Conservation (phyloP, 768 basidiomycete genomes). For the Termitomyces sp. region DNA sequence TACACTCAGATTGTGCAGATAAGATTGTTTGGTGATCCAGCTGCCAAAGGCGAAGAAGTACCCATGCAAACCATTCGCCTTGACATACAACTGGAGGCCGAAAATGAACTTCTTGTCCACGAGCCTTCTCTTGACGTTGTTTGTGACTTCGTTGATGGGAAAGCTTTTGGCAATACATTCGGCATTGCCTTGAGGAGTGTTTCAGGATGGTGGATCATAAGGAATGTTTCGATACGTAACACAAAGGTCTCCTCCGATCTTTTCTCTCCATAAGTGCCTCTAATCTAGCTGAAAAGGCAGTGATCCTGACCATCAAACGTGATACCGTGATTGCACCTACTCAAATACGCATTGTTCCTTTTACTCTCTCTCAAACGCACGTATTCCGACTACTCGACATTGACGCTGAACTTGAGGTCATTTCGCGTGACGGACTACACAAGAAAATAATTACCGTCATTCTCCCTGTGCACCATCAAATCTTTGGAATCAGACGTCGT, state of each 20-base stretch:
- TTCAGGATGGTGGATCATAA: conserved; percentile 52
- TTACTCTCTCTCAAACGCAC: conserved; percentile 37
- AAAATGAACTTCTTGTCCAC: conserved; percentile 25
- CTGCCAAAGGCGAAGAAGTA: conserved; percentile 25
- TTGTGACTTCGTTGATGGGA: conserved; percentile 70
- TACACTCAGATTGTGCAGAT: conserved; percentile 39
- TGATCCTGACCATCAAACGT: conserved; percentile 22
- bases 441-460: conserved; percentile 24
- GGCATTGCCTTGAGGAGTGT: conserved; percentile 58
- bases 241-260: conserved; percentile 8
- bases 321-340: conserved; percentile 45
- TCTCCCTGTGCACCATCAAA: conserved; percentile 41
- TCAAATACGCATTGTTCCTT: conserved; percentile 57
- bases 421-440: conserved; percentile 17
- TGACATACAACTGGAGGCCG: conserved; percentile 34
- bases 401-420: conserved; percentile 33
- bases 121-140: conserved; percentile 48
- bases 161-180: conserved; percentile 64
- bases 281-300: conserved; percentile 8
- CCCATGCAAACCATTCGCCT: conserved; percentile 58
- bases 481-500: conserved; percentile 30
- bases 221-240: conserved; percentile 14
- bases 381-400: conserved; percentile 27
- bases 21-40: conserved; percentile 77
- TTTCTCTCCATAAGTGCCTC: background rate